These are phyloP conservation scores for Dryadomyces quercivorus DNA, from an alignment of 2,329 filamentous ascomycete genomes.

Conservation along the genomic window DNA sequence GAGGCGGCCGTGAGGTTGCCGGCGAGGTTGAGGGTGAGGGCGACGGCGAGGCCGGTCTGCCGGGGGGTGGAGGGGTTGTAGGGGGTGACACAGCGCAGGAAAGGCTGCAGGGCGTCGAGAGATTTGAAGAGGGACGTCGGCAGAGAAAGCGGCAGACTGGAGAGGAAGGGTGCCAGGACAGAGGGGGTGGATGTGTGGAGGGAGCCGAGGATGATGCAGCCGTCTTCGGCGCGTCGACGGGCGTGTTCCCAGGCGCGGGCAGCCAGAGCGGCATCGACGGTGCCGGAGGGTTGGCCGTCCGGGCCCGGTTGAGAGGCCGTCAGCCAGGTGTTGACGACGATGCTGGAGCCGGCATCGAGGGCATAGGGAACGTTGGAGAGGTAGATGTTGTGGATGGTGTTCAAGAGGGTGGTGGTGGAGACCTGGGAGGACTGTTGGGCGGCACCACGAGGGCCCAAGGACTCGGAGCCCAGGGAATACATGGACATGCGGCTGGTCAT, in stretches of 20 bases:
- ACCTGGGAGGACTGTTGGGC: slow-evolving; percentile 66
- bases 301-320: slow-evolving; percentile 61
- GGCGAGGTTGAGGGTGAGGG: slow-evolving; percentile 67
- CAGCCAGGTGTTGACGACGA: slow-evolving; percentile 93
- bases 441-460: slow-evolving; percentile 42
- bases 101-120: slow-evolving; percentile 71
- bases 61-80: slow-evolving; percentile 76
- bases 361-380: slow-evolving; percentile 69
- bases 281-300: slow-evolving; percentile 60
- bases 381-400: slow-evolving; percentile 83
- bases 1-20: slow-evolving; percentile 68
- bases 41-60: slow-evolving; percentile 69
- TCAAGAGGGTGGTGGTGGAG: slow-evolving; percentile 85
- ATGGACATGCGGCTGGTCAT: slow-evolving; percentile 55
- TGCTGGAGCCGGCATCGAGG: slow-evolving; percentile 78
- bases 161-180: slow-evolving; percentile 67
- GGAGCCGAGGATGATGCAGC: slow-evolving; percentile 79
- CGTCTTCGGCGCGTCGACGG: slow-evolving; percentile 84
- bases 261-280: slow-evolving; percentile 68
- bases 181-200: slow-evolving; percentile 84
- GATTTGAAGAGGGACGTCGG: slow-evolving; percentile 67
- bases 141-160: slow-evolving; percentile 66
- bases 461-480: slow-evolving; percentile 56
- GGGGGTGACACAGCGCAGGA: slow-evolving; percentile 77
- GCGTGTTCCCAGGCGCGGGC: slow-evolving; percentile 92